A percentile compares a stretch with the other conserved stretches of the same genome.
These are phyloP conservation scores for Aspergillus nanangensis DNA, from an alignment of 495 filamentous ascomycete genomes.

Conservation along the genomic window DNA sequence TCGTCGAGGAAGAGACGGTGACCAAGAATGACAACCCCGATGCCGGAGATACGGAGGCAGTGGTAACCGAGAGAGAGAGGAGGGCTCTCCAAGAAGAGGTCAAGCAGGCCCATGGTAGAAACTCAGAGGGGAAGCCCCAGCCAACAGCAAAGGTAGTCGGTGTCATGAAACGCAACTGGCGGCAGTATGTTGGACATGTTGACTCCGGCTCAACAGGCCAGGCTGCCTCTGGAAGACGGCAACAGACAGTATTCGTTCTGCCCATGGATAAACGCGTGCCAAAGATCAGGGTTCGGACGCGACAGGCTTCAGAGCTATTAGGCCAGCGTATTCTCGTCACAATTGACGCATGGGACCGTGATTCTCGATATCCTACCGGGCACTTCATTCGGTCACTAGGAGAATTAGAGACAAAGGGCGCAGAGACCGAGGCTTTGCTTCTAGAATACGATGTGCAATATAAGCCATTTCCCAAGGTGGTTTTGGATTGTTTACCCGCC, in stretches of 20 bases:
- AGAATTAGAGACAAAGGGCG: conserved; percentile 89
- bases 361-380: conserved; percentile 85
- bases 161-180: conserved; percentile 90
- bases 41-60: conserved; percentile 65
- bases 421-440: conserved; percentile 91
- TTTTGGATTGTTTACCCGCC: conserved; percentile 83
- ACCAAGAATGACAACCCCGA: conserved; percentile 92
- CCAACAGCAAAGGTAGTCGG: conserved; percentile 93
- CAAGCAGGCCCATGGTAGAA: conserved; percentile 75
- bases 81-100: conserved; percentile 86
- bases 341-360: conserved; percentile 91
- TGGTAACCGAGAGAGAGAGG: conserved; percentile 81
- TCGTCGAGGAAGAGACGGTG: conserved; percentile 89
- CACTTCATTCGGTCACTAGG: conserved; percentile 93
- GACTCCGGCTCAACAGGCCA: conserved; percentile 78
- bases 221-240: conserved; percentile 66
- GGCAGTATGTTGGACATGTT: conserved; percentile 94
- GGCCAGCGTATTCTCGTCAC: conserved; percentile 93
- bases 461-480: conserved; percentile 90
- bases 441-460: conserved; percentile 98
- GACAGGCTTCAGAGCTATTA: conserved; percentile 80
- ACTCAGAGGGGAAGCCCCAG: conserved; percentile 71
- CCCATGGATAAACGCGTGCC: conserved; percentile 98
- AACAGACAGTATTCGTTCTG: conserved; percentile 88
- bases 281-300: conserved; percentile 87